These are phyloP conservation scores for Volvox carteri DNA, from an alignment of 163 green algal species.

Conservation along the genomic window DNA sequence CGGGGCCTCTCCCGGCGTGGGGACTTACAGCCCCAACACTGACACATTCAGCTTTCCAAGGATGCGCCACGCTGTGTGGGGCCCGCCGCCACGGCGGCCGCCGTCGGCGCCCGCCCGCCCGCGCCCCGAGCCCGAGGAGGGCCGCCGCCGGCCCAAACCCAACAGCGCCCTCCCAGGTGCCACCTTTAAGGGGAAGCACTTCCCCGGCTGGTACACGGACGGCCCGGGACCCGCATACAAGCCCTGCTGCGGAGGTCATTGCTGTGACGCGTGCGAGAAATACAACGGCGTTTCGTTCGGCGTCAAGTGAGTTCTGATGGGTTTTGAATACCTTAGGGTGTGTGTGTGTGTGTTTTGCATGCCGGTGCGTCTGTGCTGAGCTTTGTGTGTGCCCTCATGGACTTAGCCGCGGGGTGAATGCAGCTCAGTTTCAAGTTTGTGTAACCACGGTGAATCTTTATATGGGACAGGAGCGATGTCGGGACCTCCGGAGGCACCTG, in stretches of 20 bases:
- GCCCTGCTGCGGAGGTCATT: slow-evolving; percentile 45
- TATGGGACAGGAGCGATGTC: too few relatives aligned
- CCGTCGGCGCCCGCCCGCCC: slow-evolving; percentile 17
- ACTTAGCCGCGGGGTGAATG: too few relatives aligned
- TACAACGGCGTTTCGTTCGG: slow-evolving; percentile 41
- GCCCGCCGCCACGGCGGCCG: slow-evolving; percentile 33
- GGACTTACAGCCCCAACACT: slow-evolving; percentile 39
- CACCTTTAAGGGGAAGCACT: slow-evolving; percentile 28
- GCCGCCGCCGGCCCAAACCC: not conserved
- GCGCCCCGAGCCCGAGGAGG: not conserved
- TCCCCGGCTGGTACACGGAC: not conserved
- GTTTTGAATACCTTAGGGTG: too few relatives aligned
- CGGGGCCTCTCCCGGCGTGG: not conserved
- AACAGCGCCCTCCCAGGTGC: not conserved
- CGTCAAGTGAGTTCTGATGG: slow-evolving; percentile 10
- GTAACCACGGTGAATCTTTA: too few relatives aligned
- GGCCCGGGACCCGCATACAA: slow-evolving; percentile 33
- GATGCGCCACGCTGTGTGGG: slow-evolving; percentile 1
- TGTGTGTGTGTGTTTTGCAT: too few relatives aligned
- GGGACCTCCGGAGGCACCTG: too few relatives aligned
- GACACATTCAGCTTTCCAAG: slow-evolving; percentile 44
- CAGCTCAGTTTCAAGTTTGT: too few relatives aligned
- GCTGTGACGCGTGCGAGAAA: slow-evolving; percentile 51
- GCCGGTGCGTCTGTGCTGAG: too few relatives aligned
- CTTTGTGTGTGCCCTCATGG: too few relatives aligned